A percentile compares a stretch with the other conserved stretches of the same genome.
Conservation (phyloP, 208 protist species). For the Crithidia fasciculata region DNA sequence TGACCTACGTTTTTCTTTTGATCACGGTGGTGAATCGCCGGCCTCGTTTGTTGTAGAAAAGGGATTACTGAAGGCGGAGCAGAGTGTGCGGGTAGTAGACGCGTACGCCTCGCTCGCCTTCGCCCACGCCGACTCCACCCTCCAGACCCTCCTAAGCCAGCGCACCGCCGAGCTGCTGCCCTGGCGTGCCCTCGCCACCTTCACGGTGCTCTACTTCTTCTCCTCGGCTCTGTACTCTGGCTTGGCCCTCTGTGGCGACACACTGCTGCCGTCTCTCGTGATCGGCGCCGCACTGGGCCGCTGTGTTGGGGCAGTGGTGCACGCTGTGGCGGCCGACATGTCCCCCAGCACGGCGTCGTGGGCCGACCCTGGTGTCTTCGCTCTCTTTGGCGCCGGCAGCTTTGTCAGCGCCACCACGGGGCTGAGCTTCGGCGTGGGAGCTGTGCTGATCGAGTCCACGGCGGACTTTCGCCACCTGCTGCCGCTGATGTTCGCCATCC, state of each 20-base stretch:
- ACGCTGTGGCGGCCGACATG: not conserved
- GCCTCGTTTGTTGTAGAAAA: not conserved
- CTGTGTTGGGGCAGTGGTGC: conserved; percentile 31
- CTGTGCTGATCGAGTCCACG: conserved; percentile 56
- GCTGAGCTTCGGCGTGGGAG: conserved; percentile 52
- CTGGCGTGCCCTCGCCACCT: conserved; percentile 34
- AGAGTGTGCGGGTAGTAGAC: conserved; percentile 45
- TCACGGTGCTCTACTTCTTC: conserved; percentile 51
- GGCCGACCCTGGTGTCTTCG: conserved; percentile 61
- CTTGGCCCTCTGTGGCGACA: conserved; percentile 39
- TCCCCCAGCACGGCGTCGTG: conserved; percentile 23
- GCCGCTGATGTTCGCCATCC: conserved; percentile 61
- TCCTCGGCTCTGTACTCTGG: conserved; percentile 51
- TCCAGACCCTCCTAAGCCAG: conserved; percentile 53
- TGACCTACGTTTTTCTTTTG: no score
- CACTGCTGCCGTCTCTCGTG: conserved; percentile 36
- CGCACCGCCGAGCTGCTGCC: conserved; percentile 46
- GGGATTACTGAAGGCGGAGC: not conserved
- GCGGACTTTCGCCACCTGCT: conserved; percentile 59
- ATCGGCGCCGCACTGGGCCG: conserved; percentile 50
- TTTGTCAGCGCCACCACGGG: conserved; percentile 56
- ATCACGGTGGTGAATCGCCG: no score
- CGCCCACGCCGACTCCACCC: conserved; percentile 48
- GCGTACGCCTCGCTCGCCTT: conserved; percentile 65
- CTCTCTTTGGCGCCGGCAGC: conserved; percentile 65